Conservation (phyloP, 495 filamentous ascomycete genomes). For the Cercophora samala region DNA sequence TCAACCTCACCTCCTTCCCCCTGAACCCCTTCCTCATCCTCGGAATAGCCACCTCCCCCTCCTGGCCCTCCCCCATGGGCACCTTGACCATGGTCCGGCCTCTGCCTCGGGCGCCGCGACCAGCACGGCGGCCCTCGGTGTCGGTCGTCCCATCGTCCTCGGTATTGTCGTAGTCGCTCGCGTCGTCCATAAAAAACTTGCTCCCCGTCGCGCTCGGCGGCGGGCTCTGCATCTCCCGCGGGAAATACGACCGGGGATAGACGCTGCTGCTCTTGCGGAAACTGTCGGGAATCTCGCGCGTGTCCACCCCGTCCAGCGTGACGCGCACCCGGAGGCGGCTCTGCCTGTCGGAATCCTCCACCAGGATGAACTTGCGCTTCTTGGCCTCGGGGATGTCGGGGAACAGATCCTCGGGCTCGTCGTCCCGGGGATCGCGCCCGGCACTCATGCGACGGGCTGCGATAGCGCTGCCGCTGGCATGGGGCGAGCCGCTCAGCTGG, state of each 20-base stretch:
- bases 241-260: constrained; percentile 85
- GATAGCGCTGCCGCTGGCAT: constrained; percentile 35
- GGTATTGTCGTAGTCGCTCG: constrained; percentile 30
- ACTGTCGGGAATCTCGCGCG: constrained; percentile 90
- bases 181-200: constrained; percentile 63
- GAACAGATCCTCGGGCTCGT: constrained; percentile 66
- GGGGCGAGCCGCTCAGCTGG: constrained; percentile 54
- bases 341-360: constrained; percentile 79
- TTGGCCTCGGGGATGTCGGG: constrained; percentile 82
- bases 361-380: constrained; percentile 91
- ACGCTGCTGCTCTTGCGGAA: constrained; percentile 86
- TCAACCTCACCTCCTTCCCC: constrained; percentile 77
- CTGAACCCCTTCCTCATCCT: constrained; percentile 61
- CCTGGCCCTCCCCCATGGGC: constrained; percentile 63
- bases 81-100: constrained; percentile 48
- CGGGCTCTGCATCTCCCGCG: constrained; percentile 79
- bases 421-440: constrained; percentile 34
- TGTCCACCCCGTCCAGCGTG: constrained; percentile 81
- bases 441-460: constrained; percentile 23
- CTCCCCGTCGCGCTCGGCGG: constrained; percentile 61
- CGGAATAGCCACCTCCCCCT: constrained; percentile 69
- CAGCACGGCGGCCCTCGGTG: constrained; percentile 43
- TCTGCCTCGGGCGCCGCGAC: constrained; percentile 27
- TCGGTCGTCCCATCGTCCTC: constrained; percentile 57
- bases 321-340: constrained; percentile 81